Conservation (phyloP, 345 rosid species). For the Aegle marmelos region DNA sequence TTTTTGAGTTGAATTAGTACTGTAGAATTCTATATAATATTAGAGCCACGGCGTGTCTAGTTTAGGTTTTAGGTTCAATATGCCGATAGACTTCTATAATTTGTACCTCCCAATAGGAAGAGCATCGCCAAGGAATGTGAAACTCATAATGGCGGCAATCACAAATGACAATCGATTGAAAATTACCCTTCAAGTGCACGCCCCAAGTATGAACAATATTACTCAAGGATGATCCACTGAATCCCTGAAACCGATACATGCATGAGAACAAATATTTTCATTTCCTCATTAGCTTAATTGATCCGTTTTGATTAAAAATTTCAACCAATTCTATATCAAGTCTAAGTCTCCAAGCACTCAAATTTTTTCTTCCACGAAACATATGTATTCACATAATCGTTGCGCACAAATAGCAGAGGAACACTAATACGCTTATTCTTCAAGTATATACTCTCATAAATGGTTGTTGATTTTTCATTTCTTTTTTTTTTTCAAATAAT, state of each 20-base stretch:
- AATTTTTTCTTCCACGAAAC: constrained; percentile 32
- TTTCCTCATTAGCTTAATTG: too few species aligned
- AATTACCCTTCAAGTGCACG: constrained; percentile 32
- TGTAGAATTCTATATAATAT: too few species aligned
- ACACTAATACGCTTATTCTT: constrained; percentile 6
- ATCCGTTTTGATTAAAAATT: constrained; percentile 8
- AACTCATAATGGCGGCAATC: constrained; percentile 30
- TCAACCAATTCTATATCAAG: constrained; percentile 29
- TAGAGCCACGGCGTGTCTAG: too few species aligned
- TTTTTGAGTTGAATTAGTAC: too few species aligned
- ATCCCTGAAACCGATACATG: constrained; percentile 11
- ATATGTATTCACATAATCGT: constrained; percentile 33
- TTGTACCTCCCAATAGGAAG: constrained; percentile 36
- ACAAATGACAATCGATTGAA: constrained; percentile 41
- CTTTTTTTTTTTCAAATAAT: too few species aligned
- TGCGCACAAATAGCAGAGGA: constrained; percentile 24
- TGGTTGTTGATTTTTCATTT: too few species aligned
- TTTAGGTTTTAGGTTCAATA: too few species aligned
- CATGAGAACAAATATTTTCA: too few species aligned
- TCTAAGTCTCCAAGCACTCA: constrained; percentile 31
- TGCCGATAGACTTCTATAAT: too few species aligned
- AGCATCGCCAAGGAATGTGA: constrained; percentile 34
- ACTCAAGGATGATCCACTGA: constrained; percentile 6
- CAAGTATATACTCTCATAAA: too few species aligned
- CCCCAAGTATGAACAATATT: constrained; percentile 29